These are phyloP conservation scores for Malus fusca DNA, from an alignment of 306 rosid genomes.

Conservation along the genomic window DNA sequence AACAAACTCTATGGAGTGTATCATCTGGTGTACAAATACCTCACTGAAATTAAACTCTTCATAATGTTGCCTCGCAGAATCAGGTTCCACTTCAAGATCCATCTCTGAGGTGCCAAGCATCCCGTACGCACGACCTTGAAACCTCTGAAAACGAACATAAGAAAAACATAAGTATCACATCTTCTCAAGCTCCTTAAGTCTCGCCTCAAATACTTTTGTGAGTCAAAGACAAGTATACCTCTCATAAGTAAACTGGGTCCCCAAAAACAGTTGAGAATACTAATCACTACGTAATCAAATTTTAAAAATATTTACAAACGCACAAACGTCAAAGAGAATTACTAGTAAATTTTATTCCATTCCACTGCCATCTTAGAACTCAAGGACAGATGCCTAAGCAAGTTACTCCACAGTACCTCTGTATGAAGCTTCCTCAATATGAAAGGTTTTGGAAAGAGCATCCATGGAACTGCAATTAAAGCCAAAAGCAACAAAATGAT, in stretches of 20 bases:
- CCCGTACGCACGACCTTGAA: constrained; percentile 91
- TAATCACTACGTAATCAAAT: background rate
- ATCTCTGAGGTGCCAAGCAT: constrained; percentile 75
- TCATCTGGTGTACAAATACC: constrained; percentile 99
- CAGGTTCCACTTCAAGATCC: constrained; percentile 85
- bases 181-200: constrained; percentile 12
- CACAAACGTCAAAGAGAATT: background rate
- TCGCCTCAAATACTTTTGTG: constrained; percentile 9
- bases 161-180: constrained; percentile 17
- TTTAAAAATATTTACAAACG: background rate
- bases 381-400: constrained; percentile 4
- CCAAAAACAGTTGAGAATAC: constrained; percentile 1
- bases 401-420: constrained; percentile 48
- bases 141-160: constrained; percentile 56
- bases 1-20: constrained; percentile 93
- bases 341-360: background rate
- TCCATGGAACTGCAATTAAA: constrained; percentile 94
- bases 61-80: constrained; percentile 74
- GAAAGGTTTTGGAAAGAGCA: constrained; percentile 99
- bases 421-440: constrained; percentile 75
- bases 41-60: constrained; percentile 95
- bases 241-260: constrained; percentile 4
- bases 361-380: background rate
- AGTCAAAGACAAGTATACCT: constrained; percentile 7
- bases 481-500: constrained; percentile 83